A percentile compares a stretch with the other conserved stretches of the same genome.
Conservation (phyloP, 495 filamentous ascomycete genomes). For the Hypoxylon fragiforme region DNA sequence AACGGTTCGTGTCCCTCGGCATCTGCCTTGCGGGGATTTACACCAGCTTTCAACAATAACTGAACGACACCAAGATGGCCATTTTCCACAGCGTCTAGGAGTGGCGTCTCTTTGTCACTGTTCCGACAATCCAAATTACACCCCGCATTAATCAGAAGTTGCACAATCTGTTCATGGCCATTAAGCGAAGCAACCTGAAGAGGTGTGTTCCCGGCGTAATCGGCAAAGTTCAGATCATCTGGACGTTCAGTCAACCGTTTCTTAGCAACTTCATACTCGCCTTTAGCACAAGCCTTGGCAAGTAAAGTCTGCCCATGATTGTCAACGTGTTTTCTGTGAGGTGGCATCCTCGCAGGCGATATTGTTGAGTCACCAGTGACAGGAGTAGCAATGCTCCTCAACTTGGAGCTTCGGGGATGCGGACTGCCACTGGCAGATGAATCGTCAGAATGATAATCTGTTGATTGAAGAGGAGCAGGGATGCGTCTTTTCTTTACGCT, state of each 20-base stretch:
- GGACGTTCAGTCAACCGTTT: constrained; percentile 72
- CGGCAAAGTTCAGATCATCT: constrained; percentile 83
- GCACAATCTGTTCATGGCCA: constrained; percentile 79
- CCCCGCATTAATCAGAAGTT: constrained; percentile 75
- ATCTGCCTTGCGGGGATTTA: constrained; percentile 86
- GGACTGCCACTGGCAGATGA: constrained; percentile 74
- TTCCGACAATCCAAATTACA: constrained; percentile 79
- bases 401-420: constrained; percentile 65
- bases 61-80: constrained; percentile 89
- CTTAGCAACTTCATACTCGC: constrained; percentile 71
- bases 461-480: constrained; percentile 59
- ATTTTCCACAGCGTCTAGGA: constrained; percentile 96
- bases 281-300: constrained; percentile 79
- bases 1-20: constrained; percentile 83
- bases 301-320: constrained; percentile 82
- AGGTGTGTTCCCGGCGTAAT: constrained; percentile 92
- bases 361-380: constrained; percentile 57
- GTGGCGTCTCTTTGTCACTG: constrained; percentile 87
- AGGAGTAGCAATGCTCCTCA: constrained; percentile 65
- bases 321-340: constrained; percentile 80
- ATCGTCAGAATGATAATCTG: constrained; percentile 72
- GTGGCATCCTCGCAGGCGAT: constrained; percentile 68
- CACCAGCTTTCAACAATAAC: constrained; percentile 78
- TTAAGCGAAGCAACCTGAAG: constrained; percentile 87
- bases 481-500: constrained; percentile 59